A percentile compares a stretch with the other conserved stretches of the same genome.
Conservation (phyloP, 1,139 yeast genomes). For the Zygosaccharomyces pseudobailii region DNA sequence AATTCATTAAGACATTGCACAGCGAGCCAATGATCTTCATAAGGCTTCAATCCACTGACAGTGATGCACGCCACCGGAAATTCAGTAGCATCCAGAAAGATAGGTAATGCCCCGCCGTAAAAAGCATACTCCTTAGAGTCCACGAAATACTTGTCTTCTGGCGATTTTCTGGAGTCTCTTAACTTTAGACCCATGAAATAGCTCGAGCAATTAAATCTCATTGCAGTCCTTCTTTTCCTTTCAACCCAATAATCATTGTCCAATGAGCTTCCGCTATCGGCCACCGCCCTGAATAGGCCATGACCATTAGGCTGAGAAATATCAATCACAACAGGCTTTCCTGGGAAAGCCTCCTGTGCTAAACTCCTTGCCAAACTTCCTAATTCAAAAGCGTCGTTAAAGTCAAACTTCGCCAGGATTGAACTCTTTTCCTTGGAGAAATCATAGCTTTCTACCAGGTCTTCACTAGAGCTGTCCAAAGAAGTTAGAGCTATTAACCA, state of each 20-base stretch:
- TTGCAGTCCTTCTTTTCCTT: conserved; percentile 49
- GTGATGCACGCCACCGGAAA: conserved; percentile 52
- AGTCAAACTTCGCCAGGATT: conserved; percentile 14
- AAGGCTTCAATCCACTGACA: conserved; percentile 49
- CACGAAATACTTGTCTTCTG: conserved; percentile 39
- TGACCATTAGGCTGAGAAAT: conserved; percentile 49
- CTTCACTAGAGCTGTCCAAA: neutral
- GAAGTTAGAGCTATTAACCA: conserved; percentile 1
- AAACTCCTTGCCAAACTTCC: conserved; percentile 22
- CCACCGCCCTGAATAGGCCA: conserved; percentile 47
- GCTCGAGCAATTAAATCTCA: conserved; percentile 50
- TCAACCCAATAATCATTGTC: conserved; percentile 60
- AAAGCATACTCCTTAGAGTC: conserved; percentile 48
- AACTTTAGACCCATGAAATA: conserved; percentile 49
- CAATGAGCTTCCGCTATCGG: conserved; percentile 41
- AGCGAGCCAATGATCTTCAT: conserved; percentile 30
- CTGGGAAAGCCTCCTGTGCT: conserved; percentile 23
- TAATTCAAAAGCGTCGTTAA: conserved; percentile 24
- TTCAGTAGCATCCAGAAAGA: conserved; percentile 42
- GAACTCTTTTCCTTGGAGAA: conserved; percentile 1
- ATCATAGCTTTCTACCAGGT: neutral
- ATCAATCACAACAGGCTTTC: conserved; percentile 45
- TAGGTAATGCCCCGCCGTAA: conserved; percentile 63
- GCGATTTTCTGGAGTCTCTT: conserved; percentile 15
- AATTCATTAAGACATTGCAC: conserved; percentile 17